Evolutionary conservation across 2,329 filamentous ascomycete species (phyloP).

Genomic region (Alternaria ventricosa): DNA sequence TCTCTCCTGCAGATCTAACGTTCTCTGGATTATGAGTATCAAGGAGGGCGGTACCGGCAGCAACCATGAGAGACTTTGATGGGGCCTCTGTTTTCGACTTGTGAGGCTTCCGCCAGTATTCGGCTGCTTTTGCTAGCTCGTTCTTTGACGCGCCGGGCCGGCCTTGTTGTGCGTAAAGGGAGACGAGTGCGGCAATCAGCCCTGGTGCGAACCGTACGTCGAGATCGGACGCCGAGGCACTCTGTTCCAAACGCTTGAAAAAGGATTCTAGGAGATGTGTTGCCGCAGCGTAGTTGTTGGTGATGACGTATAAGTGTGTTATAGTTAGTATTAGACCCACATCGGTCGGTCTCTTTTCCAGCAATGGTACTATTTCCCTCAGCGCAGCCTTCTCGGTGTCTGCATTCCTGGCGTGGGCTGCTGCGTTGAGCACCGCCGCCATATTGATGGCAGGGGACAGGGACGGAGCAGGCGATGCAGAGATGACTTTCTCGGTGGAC

Average conservation of each 20-base stretch:
- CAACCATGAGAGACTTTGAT: conserved; percentile 67
- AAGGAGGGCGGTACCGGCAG: conserved; percentile 83
- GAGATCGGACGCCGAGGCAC: conserved; percentile 61
- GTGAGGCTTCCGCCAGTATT: conserved; percentile 72
- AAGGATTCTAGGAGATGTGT: conserved; percentile 78
- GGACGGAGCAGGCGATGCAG: conserved; percentile 54
- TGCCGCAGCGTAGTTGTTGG: conserved; percentile 74
- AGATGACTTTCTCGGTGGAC: conserved; percentile 60
- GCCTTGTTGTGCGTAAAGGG: conserved; percentile 78
- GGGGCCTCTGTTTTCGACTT: conserved; percentile 58
- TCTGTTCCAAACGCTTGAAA: conserved; percentile 72
- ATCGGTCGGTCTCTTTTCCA: conserved; percentile 78
- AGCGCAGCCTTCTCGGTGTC: conserved; percentile 69
- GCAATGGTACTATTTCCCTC: conserved; percentile 70
- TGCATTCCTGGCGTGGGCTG: conserved; percentile 71
- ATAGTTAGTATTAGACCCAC: conserved; percentile 80
- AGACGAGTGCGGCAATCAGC: conserved; percentile 78
- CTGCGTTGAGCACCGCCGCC: conserved; percentile 72
- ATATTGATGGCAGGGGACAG: conserved; percentile 60
- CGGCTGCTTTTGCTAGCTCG: conserved; percentile 79
- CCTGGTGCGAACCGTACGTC: conserved; percentile 84
- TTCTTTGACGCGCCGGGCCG: conserved; percentile 73
- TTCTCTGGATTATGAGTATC: conserved; percentile 75
- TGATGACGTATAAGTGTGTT: conserved; percentile 79
- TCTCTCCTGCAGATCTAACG: conserved; percentile 72